These are phyloP conservation scores for Fraxinus excelsior DNA, from an alignment of 257 asterid species.

Conservation along the genomic window DNA sequence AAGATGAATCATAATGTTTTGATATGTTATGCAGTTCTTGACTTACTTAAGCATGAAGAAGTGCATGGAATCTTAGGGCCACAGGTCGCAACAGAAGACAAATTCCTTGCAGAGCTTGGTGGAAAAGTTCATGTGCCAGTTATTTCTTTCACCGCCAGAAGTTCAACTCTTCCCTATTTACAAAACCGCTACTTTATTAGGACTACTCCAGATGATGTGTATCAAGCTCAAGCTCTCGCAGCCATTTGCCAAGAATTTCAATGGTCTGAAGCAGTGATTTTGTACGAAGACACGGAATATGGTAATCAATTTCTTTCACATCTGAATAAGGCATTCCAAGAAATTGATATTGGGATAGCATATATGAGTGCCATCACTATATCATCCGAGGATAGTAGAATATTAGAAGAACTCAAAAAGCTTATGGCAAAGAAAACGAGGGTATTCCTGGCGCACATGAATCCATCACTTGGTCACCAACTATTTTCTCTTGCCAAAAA, in stretches of 20 bases:
- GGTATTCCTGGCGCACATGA: constrained; percentile 59
- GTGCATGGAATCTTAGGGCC: constrained; percentile 42
- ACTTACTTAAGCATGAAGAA: constrained; percentile 37
- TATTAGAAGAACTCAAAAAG: constrained; percentile 32
- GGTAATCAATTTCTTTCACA: constrained; percentile 47
- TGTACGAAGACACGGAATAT: constrained; percentile 52
- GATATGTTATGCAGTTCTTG: constrained; percentile 31
- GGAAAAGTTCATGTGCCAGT: constrained; percentile 29
- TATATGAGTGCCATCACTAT: constrained; percentile 32
- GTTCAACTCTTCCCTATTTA: constrained; percentile 16
- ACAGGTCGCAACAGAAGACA: constrained; percentile 24
- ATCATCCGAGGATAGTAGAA: constrained; percentile 30
- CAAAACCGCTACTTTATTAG: constrained; percentile 35
- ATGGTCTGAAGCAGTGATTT: constrained; percentile 46
- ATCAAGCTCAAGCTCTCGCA: constrained; percentile 55
- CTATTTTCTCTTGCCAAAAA: constrained; percentile 41
- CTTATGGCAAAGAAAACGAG: constrained; percentile 36
- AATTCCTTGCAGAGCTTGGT: constrained; percentile 31
- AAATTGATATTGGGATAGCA: constrained; percentile 32
- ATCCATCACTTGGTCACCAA: constrained; percentile 38
- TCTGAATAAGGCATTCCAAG: constrained; percentile 44
- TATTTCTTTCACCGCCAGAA: constrained; percentile 27
- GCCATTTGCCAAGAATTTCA: constrained; percentile 41
- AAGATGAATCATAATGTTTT: background rate
- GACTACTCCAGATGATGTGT: constrained; percentile 29